Percentiles rank a stretch among this genome's conserved stretches.
phyloP scores from a whole-genome alignment of 164 flowering plant genomes.

The Chloranthus sessilifolius region DNA sequence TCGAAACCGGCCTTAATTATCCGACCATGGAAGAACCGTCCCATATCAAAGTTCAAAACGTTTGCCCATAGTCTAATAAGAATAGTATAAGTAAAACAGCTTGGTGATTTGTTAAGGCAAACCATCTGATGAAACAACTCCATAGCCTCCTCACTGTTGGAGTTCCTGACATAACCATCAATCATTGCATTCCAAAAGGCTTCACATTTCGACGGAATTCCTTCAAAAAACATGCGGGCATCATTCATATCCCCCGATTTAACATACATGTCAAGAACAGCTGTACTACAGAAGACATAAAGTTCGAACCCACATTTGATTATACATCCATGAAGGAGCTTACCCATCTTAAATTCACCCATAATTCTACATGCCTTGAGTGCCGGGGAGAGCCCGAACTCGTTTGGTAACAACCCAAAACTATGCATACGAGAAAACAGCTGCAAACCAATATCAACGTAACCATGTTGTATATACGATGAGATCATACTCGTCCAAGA shows the following conservation, averaged over 20 bases:
- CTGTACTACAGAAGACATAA: slow-evolving; percentile 17
- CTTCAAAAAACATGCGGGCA: slow-evolving; percentile 17
- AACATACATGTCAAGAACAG: slow-evolving; percentile 24
- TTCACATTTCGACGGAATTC: slow-evolving; percentile 5
- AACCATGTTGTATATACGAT: slow-evolving; percentile 34
- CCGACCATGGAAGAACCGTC: slow-evolving; percentile 4
- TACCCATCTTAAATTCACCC: slow-evolving; percentile 17
- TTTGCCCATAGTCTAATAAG: slow-evolving; percentile 12
- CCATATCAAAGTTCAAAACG: neutral
- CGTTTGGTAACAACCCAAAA: slow-evolving; percentile 15
- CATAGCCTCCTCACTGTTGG: slow-evolving; percentile 22
- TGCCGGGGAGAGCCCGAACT: slow-evolving; percentile 20
- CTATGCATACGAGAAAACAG: slow-evolving; percentile 11
- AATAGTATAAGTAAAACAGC: slow-evolving; percentile 15
- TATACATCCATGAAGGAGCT: slow-evolving; percentile 15
- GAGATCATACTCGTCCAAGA: slow-evolving; percentile 58
- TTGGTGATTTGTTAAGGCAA: neutral
- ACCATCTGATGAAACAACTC: slow-evolving; percentile 13
- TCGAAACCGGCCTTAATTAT: slow-evolving; percentile 5
- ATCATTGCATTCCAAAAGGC: slow-evolving; percentile 26
- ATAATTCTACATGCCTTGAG: slow-evolving; percentile 21
- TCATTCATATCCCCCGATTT: slow-evolving; percentile 21
- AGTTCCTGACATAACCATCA: slow-evolving; percentile 13
- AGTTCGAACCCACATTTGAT: slow-evolving; percentile 7
- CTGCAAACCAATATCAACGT: slow-evolving; percentile 13